A percentile compares a stretch with the other conserved stretches of the same genome.
Evolutionary conservation across 495 filamentous ascomycete genomes (phyloP).

Genomic region (Xeromyces bisporus): DNA sequence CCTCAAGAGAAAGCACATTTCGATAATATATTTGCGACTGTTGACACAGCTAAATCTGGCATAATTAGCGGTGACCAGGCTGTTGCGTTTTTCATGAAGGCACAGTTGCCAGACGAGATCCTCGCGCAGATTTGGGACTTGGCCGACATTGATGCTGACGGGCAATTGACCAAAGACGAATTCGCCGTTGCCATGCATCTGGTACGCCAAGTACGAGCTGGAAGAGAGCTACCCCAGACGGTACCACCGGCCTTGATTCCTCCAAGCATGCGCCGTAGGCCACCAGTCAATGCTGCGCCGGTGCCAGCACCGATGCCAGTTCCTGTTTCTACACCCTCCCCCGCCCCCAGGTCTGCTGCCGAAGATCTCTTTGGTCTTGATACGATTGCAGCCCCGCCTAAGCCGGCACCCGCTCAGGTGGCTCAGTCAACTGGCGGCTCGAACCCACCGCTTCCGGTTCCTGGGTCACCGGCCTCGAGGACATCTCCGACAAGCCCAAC

Average conservation of each 20-base stretch:
- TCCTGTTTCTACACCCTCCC: slow-evolving; percentile 13
- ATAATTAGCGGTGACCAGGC: slow-evolving; percentile 87
- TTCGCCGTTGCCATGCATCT: slow-evolving; percentile 98
- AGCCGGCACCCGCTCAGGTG: slow-evolving; percentile 37
- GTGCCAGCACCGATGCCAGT: slow-evolving; percentile 34
- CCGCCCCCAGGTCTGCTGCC: slow-evolving; percentile 42
- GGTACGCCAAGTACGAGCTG: slow-evolving; percentile 70
- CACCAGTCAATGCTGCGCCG: slow-evolving; percentile 20
- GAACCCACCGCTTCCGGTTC: slow-evolving; percentile 21
- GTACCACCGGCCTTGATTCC: slow-evolving; percentile 73
- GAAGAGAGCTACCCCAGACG: slow-evolving; percentile 52
- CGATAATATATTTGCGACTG: slow-evolving; percentile 62
- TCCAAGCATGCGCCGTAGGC: slow-evolving; percentile 66
- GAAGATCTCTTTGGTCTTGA: slow-evolving; percentile 78
- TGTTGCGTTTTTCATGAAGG: slow-evolving; percentile 87
- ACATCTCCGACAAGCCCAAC: slow-evolving; percentile 22
- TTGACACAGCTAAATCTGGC: slow-evolving; percentile 65
- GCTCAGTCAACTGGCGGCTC: slow-evolving; percentile 61
- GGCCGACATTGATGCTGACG: slow-evolving; percentile 82
- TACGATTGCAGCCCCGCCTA: slow-evolving; percentile 21
- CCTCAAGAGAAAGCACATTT: slow-evolving; percentile 72
- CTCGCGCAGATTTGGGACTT: slow-evolving; percentile 97
- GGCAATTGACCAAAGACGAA: slow-evolving; percentile 68
- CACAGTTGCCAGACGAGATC: slow-evolving; percentile 71
- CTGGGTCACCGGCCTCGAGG: slow-evolving; percentile 21